Percentiles rank a stretch among this genome's conserved stretches.
These are phyloP conservation scores for Geopyxis carbonaria DNA, from an alignment of 495 filamentous ascomycete genomes.

Conservation along the genomic window DNA sequence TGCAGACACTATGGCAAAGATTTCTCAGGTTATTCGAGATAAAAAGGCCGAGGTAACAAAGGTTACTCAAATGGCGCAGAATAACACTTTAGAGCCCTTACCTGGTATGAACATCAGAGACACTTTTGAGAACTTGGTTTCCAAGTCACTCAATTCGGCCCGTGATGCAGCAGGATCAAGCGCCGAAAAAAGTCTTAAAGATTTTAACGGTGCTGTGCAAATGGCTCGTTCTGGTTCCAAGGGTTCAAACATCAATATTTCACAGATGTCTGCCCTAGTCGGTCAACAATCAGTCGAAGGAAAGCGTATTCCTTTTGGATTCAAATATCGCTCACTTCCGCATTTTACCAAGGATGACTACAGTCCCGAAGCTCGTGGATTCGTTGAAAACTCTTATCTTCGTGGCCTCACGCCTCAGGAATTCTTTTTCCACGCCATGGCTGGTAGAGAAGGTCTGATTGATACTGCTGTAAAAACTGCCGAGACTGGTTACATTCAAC, in stretches of 20 bases:
- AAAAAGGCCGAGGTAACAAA: conserved; percentile 64
- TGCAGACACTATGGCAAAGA: conserved; percentile 56
- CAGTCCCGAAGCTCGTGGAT: conserved; percentile 87
- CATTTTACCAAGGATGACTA: conserved; percentile 99
- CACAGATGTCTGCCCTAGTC: conserved; percentile 94
- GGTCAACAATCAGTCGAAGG: conserved; percentile 96
- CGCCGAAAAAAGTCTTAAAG: conserved; percentile 81
- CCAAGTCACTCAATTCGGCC: conserved; percentile 78
- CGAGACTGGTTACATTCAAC: conserved; percentile 97
- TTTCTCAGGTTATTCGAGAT: conserved; percentile 56
- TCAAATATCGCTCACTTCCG: conserved; percentile 92
- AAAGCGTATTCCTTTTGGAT: conserved; percentile 97
- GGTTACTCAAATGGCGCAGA: conserved; percentile 59
- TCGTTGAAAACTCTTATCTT: conserved; percentile 97
- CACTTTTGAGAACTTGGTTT: conserved; percentile 92
- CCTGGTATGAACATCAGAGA: conserved; percentile 97
- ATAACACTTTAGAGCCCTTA: conserved; percentile 67
- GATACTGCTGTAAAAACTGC: conserved; percentile 99
- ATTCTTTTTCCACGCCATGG: conserved; percentile 99
- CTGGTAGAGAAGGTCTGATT: conserved; percentile 97
- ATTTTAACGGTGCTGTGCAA: conserved; percentile 83
- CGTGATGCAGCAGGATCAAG: conserved; percentile 91
- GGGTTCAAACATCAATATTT: conserved; percentile 96
- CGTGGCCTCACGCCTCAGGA: conserved; percentile 88
- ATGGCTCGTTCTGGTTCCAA: conserved; percentile 96